Evolutionary conservation across 208 protist genomes (phyloP), one percentile per base, ranked within the genome.

Genomic region (Borovskyia barvae): DNA sequence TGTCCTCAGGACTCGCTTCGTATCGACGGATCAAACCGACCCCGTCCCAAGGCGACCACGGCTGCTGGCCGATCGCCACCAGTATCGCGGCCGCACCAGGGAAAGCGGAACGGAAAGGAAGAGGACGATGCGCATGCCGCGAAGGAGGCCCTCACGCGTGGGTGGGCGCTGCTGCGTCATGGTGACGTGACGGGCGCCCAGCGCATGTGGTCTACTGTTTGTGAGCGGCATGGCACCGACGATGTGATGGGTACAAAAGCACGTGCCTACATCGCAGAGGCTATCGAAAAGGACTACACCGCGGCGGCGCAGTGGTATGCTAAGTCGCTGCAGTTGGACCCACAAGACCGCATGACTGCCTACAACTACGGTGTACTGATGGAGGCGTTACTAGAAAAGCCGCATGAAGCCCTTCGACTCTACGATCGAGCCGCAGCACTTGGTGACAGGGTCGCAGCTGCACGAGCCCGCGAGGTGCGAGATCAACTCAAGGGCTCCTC

Each of bases 311-410:
- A 64, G 42, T 89, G 75, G 76, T 92, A 92, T 67, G 77, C 64
- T 25, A 41, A 54, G 2, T 72, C 66, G 1, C 69, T 91, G 46
- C 53, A 72, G 70, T 59, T 83, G 22, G 81, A 88, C 39, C 85
- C 85, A n/a, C 43, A 69, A 12, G 85, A 92, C 36, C 62, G 72
- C 53, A 77, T 89, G 74, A 87, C 85, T n/a, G 64, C 78, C 14
- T 89, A 87, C 71, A 92, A 92, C 66, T 89, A 92, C 65, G 81
- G 79, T 26, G 85, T 92, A 9, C 71, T 92, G 28, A 66, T 92
- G 9, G 85, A 92, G 57, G 74, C 79, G 25, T 36, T 92, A 19
- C 75, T 87, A 5, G 71, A 76, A 7, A 33, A 72, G 46, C 74
- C 66, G 5, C 51, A 57, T 47, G 68, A 85, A 35, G 80, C 80